phyloP scores from a whole-genome alignment of 208 protist species.

The Angomonas deanei region DNA sequence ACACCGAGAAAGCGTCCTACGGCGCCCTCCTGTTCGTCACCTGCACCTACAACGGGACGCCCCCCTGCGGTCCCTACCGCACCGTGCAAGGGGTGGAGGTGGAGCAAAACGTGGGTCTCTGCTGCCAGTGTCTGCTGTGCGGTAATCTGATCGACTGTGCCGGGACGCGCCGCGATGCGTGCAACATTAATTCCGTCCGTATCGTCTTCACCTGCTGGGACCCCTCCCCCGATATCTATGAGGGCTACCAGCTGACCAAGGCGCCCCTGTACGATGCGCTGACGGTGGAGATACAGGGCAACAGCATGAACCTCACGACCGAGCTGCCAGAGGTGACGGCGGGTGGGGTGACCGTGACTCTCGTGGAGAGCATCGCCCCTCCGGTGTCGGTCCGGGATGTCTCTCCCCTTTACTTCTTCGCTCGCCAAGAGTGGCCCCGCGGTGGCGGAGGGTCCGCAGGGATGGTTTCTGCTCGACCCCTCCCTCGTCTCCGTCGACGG shows the following conservation, averaged over 20 bases:
- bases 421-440: not conserved
- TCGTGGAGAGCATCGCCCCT: not conserved
- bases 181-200: too few species aligned
- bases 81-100: not conserved
- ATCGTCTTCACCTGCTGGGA: not conserved
- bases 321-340: not conserved
- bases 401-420: not conserved
- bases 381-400: not conserved
- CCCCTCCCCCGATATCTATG: not conserved
- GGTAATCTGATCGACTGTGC: not conserved
- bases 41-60: not conserved
- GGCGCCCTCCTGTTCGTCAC: not conserved
- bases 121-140: not conserved
- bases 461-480: constrained; percentile 60
- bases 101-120: not conserved
- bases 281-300: not conserved
- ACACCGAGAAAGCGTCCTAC: not conserved
- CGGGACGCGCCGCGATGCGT: not conserved
- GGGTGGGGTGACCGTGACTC: not conserved
- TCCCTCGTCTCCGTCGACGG: constrained; percentile 40
- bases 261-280: not conserved
- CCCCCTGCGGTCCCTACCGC: not conserved
- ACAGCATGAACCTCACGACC: not conserved
- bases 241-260: not conserved
- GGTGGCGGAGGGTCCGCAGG: constrained; percentile 23